Conservation (phyloP, 2,329 filamentous ascomycete species). For the Xylariaceae sp. region DNA sequence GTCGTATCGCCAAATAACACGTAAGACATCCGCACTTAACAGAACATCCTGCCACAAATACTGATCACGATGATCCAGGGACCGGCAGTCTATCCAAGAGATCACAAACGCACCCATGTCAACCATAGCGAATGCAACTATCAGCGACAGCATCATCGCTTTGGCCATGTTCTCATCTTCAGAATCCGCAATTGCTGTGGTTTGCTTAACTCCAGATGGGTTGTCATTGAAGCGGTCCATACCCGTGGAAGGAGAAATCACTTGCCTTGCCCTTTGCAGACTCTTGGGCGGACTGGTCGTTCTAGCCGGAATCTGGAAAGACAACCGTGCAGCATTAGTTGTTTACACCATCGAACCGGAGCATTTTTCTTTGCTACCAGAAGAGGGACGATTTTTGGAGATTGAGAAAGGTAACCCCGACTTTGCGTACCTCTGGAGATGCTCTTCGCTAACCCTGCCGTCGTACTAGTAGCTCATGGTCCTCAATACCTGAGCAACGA, state of each 20-base stretch:
- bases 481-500: no score
- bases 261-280: constrained; percentile 38
- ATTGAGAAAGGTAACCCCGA: constrained; percentile 13
- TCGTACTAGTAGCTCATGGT: no score
- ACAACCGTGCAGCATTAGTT: constrained; percentile 16
- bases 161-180: constrained; percentile 41
- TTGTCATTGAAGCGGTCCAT: constrained; percentile 32
- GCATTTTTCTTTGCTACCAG: no score
- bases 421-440: no score
- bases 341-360: constrained; percentile 14
- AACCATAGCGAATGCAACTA: constrained; percentile 42
- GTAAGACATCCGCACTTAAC: constrained; percentile 29
- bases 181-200: constrained; percentile 38
- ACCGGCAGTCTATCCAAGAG: no score
- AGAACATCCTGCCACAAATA: no score
- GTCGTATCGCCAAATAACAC: constrained; percentile 36
- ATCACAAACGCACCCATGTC: constrained; percentile 10
- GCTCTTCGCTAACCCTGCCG: no score
- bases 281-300: constrained; percentile 17
- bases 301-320: constrained; percentile 24
- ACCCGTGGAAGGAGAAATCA: constrained; percentile 46
- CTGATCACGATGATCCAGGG: no score
- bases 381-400: constrained; percentile 3
- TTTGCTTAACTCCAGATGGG: constrained; percentile 35
- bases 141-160: constrained; percentile 38